phyloP scores from a whole-genome alignment of 83 land plant species.

The Thuja plicata region DNA sequence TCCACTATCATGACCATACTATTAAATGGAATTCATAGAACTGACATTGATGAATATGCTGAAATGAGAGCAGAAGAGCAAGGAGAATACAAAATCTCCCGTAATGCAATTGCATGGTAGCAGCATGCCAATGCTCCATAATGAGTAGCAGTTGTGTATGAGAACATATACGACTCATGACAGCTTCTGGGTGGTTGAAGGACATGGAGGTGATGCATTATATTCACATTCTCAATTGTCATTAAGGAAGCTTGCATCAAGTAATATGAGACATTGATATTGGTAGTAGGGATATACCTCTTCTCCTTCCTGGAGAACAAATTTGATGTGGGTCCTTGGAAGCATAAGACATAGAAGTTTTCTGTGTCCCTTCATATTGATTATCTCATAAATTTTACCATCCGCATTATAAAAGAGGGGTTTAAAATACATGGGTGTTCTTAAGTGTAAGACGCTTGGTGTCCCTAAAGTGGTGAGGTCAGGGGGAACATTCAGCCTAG shows the following conservation, averaged over 20 bases:
- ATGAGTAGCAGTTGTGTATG: neutral
- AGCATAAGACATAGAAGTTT: neutral
- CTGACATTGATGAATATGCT: neutral
- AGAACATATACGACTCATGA: neutral
- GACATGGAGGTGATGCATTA: neutral
- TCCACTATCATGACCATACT: neutral
- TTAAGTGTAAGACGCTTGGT: neutral
- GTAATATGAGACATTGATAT: neutral
- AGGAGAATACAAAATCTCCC: neutral
- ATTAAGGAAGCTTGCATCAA: neutral
- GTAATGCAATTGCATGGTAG: neutral
- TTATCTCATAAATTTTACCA: neutral
- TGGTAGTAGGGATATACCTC: neutral
- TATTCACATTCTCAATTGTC: neutral
- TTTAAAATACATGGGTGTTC: neutral
- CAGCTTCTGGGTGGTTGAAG: neutral
- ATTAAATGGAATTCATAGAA: neutral
- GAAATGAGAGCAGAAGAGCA: neutral
- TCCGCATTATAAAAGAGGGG: neutral
- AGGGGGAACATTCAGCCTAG: neutral
- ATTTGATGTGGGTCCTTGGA: neutral
- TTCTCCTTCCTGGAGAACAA: neutral
- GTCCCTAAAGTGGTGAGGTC: neutral
- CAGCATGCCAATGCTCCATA: neutral
- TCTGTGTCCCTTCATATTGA: neutral